Percentiles rank a stretch among this genome's conserved stretches.
Conservation (phyloP, 2,329 filamentous ascomycete genomes). For the Penicillium hesseltinei region DNA sequence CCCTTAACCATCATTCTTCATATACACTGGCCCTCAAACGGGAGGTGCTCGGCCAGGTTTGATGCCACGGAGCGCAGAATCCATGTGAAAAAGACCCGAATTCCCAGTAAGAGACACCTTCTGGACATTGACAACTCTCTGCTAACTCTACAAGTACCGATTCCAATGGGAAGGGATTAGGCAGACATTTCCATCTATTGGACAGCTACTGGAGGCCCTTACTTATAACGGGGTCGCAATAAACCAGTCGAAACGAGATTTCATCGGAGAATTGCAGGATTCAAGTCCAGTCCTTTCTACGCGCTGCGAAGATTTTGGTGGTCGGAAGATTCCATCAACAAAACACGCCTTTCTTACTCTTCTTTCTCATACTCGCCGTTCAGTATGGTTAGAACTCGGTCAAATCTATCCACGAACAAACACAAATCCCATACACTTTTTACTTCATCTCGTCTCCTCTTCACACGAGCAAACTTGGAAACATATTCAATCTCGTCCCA, state of each 20-base stretch:
- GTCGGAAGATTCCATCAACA: neutral
- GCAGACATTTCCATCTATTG: neutral
- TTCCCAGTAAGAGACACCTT: neutral
- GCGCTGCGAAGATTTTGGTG: neutral
- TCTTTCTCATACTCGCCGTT: neutral
- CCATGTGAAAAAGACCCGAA: neutral
- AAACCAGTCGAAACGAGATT: neutral
- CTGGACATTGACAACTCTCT: neutral
- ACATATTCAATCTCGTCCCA: neutral
- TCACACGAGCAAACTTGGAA: neutral
- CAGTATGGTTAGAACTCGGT: neutral
- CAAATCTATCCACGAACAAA: neutral
- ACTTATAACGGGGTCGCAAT: neutral
- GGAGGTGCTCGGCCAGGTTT: neutral
- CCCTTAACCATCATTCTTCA: neutral
- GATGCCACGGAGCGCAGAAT: neutral
- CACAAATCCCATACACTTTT: neutral
- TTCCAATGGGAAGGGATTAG: neutral
- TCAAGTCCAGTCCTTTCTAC: neutral
- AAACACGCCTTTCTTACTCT: too few relatives aligned
- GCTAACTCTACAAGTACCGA: neutral
- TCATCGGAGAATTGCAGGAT: neutral
- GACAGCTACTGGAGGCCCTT: neutral
- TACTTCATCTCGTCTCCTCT: neutral
- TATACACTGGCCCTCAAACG: neutral